Conservation (phyloP, 108 stramenopile species). For the Nitzschia putrida region DNA sequence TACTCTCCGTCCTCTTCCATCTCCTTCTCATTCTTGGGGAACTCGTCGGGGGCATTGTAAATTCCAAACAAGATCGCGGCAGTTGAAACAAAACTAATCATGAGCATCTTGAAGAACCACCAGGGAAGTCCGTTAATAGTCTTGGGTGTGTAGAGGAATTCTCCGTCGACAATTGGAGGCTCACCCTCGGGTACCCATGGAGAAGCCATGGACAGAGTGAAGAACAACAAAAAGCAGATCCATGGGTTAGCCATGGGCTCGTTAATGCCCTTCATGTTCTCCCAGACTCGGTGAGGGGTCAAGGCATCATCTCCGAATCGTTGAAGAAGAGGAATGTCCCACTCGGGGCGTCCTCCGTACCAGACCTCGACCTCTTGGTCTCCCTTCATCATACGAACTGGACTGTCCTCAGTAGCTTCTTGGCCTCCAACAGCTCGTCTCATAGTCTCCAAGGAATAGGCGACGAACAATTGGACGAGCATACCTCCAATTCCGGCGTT, state of each 20-base stretch:
- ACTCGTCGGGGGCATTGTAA: no score
- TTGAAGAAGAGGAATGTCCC: slow-evolving; percentile 6
- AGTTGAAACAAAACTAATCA: no score
- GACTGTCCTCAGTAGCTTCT: not conserved
- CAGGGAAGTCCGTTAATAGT: no score
- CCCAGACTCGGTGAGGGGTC: not conserved
- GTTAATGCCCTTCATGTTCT: slow-evolving; percentile 13
- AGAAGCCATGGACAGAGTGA: not conserved
- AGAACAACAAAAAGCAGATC: slow-evolving; percentile 1
- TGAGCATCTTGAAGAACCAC: no score
- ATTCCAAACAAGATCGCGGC: no score
- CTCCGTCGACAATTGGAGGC: not conserved
- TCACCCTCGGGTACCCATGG: not conserved
- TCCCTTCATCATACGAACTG: not conserved
- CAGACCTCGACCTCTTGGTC: slow-evolving; percentile 4
- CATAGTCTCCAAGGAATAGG: not conserved
- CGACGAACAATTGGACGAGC: not conserved
- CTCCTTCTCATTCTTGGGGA: no score
- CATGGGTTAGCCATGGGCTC: slow-evolving; percentile 15
- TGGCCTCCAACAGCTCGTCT: not conserved
- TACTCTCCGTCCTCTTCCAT: no score
- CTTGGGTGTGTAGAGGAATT: no score
- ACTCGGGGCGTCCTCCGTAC: slow-evolving; percentile 6
- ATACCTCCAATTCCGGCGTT: slow-evolving; percentile 4
- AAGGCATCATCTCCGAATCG: slow-evolving; percentile 16